Percentiles rank a stretch among this genome's conserved stretches.
Conservation (phyloP, 2,329 filamentous ascomycete genomes). For the Neophaeococcomyces aloes region DNA sequence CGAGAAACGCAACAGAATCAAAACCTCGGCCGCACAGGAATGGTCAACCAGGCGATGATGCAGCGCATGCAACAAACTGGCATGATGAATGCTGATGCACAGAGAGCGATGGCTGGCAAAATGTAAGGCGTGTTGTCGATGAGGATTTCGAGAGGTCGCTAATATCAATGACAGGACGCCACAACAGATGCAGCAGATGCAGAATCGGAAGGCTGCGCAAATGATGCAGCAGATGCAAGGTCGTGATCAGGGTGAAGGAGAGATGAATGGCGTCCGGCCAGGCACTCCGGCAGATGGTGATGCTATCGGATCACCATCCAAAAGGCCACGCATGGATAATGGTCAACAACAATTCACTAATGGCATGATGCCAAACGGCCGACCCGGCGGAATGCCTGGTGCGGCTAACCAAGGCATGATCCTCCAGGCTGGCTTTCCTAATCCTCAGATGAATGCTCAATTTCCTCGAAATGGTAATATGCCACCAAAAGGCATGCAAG, state of each 20-base stretch:
- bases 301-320: constrained; percentile 84
- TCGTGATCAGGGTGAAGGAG: constrained; percentile 75
- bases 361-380: constrained; percentile 67
- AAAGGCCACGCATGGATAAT: constrained; percentile 67
- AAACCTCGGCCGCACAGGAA: constrained; percentile 54
- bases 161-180: constrained; percentile 14
- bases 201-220: constrained; percentile 40
- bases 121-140: constrained; percentile 12
- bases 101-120: constrained; percentile 8
- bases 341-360: constrained; percentile 58
- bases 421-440: constrained; percentile 56
- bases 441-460: constrained; percentile 59
- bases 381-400: constrained; percentile 55
- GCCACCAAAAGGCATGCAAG: constrained; percentile 67
- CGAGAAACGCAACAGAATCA: constrained; percentile 69
- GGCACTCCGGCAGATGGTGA: constrained; percentile 74
- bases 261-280: constrained; percentile 63
- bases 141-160: not conserved
- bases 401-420: constrained; percentile 25
- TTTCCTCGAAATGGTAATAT: constrained; percentile 21
- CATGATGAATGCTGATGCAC: constrained; percentile 18
- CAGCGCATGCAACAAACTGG: constrained; percentile 32
- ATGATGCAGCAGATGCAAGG: constrained; percentile 66
- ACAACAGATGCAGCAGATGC: constrained; percentile 15
- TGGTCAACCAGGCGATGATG: constrained; percentile 46